These are phyloP conservation scores for Comarum palustre DNA, from an alignment of 306 rosid genomes.

Conservation along the genomic window DNA sequence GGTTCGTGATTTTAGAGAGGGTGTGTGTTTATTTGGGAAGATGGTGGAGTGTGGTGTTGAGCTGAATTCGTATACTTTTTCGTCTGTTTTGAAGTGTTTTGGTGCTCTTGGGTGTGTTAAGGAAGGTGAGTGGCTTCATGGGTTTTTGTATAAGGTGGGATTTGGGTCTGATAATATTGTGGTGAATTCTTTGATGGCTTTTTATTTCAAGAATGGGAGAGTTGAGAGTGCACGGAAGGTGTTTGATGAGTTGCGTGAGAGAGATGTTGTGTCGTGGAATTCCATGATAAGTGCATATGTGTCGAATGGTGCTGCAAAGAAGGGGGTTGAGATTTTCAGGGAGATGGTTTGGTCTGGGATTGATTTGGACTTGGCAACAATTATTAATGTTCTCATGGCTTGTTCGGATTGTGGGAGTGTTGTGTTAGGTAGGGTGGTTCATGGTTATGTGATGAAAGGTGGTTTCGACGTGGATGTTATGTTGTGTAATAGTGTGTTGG, in stretches of 20 bases:
- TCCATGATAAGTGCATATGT: constrained; percentile 75
- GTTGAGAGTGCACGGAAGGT: constrained; percentile 57
- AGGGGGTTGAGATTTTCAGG: constrained; percentile 42
- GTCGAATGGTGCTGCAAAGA: constrained; percentile 41
- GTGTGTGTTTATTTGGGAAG: constrained; percentile 44
- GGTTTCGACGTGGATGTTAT: constrained; percentile 34
- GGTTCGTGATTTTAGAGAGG: constrained; percentile 46
- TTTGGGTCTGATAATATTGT: constrained; percentile 43
- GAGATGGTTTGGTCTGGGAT: constrained; percentile 43
- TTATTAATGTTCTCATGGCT: constrained; percentile 58
- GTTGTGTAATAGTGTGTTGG: constrained; percentile 59
- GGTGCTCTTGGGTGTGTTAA: constrained; percentile 40
- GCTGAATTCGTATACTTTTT: constrained; percentile 55
- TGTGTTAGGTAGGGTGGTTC: constrained; percentile 54
- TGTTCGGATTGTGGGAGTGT: constrained; percentile 51
- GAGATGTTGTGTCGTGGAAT: constrained; percentile 76
- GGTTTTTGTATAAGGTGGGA: constrained; percentile 47
- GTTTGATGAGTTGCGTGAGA: constrained; percentile 63
- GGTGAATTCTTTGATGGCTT: constrained; percentile 48
- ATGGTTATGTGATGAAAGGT: constrained; percentile 51
- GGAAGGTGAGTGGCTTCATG: constrained; percentile 59
- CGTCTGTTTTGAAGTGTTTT: constrained; percentile 60
- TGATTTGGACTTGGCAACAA: constrained; percentile 59
- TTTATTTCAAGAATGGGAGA: constrained; percentile 49
- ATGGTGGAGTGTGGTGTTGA: constrained; percentile 52